These are phyloP conservation scores for Tetraselmis chui DNA, from an alignment of 139 green algal species.

Conservation along the genomic window DNA sequence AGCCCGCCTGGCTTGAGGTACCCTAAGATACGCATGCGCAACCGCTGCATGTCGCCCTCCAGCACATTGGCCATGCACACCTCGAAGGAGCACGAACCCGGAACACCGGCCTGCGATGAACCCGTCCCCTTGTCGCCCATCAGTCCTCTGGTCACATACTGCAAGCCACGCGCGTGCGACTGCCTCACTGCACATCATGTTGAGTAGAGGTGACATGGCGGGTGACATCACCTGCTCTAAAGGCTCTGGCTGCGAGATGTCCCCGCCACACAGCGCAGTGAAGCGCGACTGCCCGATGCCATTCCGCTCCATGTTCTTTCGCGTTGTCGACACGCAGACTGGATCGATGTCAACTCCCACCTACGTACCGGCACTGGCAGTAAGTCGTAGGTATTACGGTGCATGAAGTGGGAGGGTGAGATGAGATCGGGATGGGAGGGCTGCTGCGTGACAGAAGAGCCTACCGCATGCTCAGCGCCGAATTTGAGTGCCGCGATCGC, in stretches of 20 bases:
- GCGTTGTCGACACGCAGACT: not conserved
- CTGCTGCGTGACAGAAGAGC: not conserved
- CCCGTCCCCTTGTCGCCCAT: no score
- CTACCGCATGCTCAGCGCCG: not conserved
- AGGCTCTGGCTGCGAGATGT: not conserved
- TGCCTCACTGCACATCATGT: no score
- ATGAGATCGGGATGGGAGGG: not conserved
- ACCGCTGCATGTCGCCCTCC: not conserved
- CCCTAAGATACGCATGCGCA: not conserved
- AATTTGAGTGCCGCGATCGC: not conserved
- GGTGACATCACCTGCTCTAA: not conserved
- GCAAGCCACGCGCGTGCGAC: not conserved
- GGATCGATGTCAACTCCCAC: not conserved
- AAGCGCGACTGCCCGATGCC: not conserved
- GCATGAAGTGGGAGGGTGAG: not conserved
- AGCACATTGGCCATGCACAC: not conserved
- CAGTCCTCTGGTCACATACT: not conserved
- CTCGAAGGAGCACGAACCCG: no score
- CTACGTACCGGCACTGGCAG: not conserved
- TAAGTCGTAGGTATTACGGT: no score
- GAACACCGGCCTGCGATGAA: no score
- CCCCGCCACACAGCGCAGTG: not conserved
- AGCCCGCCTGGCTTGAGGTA: not conserved
- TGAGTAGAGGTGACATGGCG: no score
- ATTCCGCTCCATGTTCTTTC: not conserved